Percentiles rank a stretch among this genome's conserved stretches.
Conservation (phyloP, 2,329 filamentous ascomycete genomes). For the Leptographium lundbergii region DNA sequence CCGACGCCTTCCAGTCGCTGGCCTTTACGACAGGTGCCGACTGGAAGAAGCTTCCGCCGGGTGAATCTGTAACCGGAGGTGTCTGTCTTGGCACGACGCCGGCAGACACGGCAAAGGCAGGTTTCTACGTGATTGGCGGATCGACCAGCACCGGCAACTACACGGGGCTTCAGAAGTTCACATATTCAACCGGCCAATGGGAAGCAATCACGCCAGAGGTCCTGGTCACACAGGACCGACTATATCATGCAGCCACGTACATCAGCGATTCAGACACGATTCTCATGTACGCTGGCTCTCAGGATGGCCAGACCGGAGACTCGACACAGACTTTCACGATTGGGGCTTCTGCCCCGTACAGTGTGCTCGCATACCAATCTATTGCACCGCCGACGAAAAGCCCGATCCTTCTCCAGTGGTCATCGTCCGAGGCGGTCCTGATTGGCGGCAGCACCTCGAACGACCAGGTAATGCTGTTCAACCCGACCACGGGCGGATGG, state of each 20-base stretch:
- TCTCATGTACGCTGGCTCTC: slow-evolving; percentile 67
- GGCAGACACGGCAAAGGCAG: slow-evolving; percentile 43
- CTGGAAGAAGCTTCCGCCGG: slow-evolving; percentile 57
- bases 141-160: slow-evolving; percentile 43
- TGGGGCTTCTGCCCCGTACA: slow-evolving; percentile 50
- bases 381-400: slow-evolving; percentile 48
- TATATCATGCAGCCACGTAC: slow-evolving; percentile 65
- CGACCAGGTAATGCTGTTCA: slow-evolving; percentile 61
- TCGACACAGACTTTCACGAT: slow-evolving; percentile 71
- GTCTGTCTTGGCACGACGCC: slow-evolving; percentile 63
- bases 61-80: slow-evolving; percentile 59
- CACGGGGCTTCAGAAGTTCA: slow-evolving; percentile 60
- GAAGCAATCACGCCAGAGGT: slow-evolving; percentile 29
- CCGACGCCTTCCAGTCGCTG: slow-evolving; percentile 63
- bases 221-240: slow-evolving; percentile 51
- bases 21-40: slow-evolving; percentile 52
- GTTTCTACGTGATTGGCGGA: slow-evolving; percentile 74
- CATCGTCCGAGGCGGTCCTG: slow-evolving; percentile 56
- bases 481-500: slow-evolving; percentile 50
- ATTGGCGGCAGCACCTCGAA: slow-evolving; percentile 60
- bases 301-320: slow-evolving; percentile 40
- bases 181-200: slow-evolving; percentile 42
- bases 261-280: slow-evolving; percentile 58
- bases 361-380: slow-evolving; percentile 43
- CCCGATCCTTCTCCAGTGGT: slow-evolving; percentile 67